phyloP scores from a whole-genome alignment of 345 rosid species.

The Populus ilicifolia region DNA sequence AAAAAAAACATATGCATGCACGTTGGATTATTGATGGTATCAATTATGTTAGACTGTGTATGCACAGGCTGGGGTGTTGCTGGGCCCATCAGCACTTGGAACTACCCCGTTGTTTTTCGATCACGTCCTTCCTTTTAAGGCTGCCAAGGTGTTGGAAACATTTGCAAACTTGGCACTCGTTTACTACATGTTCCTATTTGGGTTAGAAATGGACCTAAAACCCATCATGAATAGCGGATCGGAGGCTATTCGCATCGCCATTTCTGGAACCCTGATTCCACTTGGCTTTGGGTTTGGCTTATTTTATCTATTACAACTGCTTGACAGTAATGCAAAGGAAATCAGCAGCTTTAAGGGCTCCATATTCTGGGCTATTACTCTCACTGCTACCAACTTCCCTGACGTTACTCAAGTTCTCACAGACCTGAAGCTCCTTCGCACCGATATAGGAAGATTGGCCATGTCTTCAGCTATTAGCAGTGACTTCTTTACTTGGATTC shows the following conservation, averaged over 20 bases:
- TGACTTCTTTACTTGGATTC: constrained; percentile 47
- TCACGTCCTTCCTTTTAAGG: neutral
- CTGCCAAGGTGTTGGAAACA: constrained; percentile 2
- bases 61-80: constrained; percentile 9
- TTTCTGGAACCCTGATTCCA: constrained; percentile 4
- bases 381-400: constrained; percentile 52
- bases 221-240: neutral
- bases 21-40: neutral
- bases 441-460: constrained; percentile 48
- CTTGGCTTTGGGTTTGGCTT: neutral
- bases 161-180: constrained; percentile 9
- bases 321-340: neutral
- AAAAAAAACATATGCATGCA: neutral
- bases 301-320: neutral
- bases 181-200: constrained; percentile 24
- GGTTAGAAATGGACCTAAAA: constrained; percentile 23
- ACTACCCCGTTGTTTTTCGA: neutral
- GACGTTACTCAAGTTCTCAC: constrained; percentile 45
- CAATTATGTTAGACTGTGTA: neutral
- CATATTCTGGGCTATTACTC: constrained; percentile 13
- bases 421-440: constrained; percentile 57
- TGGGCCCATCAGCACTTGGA: constrained; percentile 1
- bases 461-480: constrained; percentile 40
- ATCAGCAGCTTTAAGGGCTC: neutral
- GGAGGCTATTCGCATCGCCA: neutral